Evolutionary conservation across 2,329 filamentous ascomycete genomes (phyloP), one percentile per base, ranked within the genome.

Genomic region (Metarhizium robertsii): DNA sequence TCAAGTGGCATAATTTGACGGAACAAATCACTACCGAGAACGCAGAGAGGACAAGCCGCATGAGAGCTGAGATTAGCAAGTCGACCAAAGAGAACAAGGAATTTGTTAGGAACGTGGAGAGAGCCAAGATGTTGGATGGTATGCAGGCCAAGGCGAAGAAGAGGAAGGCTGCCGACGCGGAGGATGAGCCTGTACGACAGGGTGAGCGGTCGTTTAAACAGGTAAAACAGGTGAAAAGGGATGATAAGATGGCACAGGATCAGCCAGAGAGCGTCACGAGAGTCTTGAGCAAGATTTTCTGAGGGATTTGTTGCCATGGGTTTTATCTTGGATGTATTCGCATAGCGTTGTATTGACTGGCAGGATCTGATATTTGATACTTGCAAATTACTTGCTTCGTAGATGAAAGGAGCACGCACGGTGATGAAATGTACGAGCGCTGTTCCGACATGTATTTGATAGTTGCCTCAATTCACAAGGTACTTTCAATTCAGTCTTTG

Each of bases 1-100:
- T 94, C 74, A 94, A 92, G 71, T 95, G 90, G 90, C 75, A 80
- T 60, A 77, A 85, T 64, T 70, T 85, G 59, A 90, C 87, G 55
- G 86, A 89, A 68, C 87, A 92, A 72, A 91, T 92, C 61, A 79
- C 87, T 45, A 80, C 86, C 32, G 90, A 95, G 75, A 90, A 92
- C 67, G 88, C 89, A 5, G 89, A 92, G 71, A 75, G 89, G 56
- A 79, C 84, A 54, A 87, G 85, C 64, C 79, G 88, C 64, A 83
- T 94, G 79, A 75, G 87, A 56, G 86, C 87, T 13, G 90, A 94
- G 71, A 88, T 94, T 61, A 79, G 81, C 65, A 85, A 85, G 75
- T 83, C 86, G 50, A 85, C 84, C 57, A 84, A 80, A 70, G 89
- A 94, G 76, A 92, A 92, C 70, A 89, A 87, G 77, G 81, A 84